These are phyloP conservation scores for Eruca vesicaria DNA, from an alignment of 441 rosid genomes.

Conservation along the genomic window DNA sequence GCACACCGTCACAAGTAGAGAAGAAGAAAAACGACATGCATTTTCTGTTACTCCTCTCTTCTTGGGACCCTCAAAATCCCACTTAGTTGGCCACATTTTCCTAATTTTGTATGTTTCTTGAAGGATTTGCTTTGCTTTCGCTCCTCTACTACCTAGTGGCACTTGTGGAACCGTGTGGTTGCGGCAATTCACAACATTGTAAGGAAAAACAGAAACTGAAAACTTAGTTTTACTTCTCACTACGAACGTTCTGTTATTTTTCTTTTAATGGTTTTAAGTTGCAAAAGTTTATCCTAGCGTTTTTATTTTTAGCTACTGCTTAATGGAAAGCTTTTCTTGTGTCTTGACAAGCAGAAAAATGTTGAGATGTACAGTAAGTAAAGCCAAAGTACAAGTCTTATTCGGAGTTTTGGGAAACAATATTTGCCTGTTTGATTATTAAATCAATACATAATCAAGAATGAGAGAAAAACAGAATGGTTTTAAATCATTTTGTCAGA, in stretches of 20 bases:
- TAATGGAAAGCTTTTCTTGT: constrained; percentile 45
- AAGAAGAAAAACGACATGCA: not conserved
- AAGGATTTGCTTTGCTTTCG: constrained; percentile 44
- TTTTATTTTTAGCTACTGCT: not conserved
- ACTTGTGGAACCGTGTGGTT: constrained; percentile 45
- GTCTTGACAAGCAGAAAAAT: constrained; percentile 50
- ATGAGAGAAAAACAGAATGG: not conserved
- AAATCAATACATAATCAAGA: constrained; percentile 9
- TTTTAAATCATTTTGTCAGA: constrained; percentile 33
- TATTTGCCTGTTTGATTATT: not conserved
- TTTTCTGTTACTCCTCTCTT: not conserved
- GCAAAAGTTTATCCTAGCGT: not conserved
- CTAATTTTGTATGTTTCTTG: constrained; percentile 13
- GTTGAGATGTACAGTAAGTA: constrained; percentile 39
- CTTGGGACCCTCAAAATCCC: not conserved
- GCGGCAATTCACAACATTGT: constrained; percentile 24
- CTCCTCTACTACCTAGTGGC: constrained; percentile 85
- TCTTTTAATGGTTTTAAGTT: not conserved
- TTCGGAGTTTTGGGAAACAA: not conserved
- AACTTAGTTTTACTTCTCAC: constrained; percentile 13
- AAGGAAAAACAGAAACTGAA: constrained; percentile 47
- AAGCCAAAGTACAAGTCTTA: not conserved
- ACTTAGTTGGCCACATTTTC: not conserved
- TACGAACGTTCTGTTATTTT: constrained; percentile 49
- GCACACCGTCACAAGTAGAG: not conserved